Conservation (phyloP, 225 moss, liverwort and hornwort genomes). For the Straminergon stramineum region DNA sequence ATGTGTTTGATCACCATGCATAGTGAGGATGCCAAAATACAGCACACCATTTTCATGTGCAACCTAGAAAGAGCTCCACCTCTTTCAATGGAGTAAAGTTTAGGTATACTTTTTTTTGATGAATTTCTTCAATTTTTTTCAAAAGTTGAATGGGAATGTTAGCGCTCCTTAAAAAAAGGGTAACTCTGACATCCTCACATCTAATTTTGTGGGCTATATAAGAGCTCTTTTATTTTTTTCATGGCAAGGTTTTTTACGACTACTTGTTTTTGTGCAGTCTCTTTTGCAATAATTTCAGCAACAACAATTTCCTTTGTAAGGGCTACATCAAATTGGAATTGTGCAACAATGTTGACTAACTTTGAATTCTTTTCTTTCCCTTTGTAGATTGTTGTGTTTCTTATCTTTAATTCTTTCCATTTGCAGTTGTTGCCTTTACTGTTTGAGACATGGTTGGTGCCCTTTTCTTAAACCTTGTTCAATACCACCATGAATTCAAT, state of each 20-base stretch:
- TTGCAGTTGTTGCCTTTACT: background rate
- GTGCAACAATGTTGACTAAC: accelerated
- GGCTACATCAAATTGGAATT: background rate
- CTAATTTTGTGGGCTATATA: accelerated
- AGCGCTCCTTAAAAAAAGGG: accelerated
- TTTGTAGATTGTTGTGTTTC: background rate
- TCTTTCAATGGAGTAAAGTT: background rate
- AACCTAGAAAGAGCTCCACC: accelerated
- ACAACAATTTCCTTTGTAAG: background rate
- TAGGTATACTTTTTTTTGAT: background rate
- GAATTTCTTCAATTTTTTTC: background rate
- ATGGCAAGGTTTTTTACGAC: too few relatives aligned
- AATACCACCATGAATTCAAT: background rate
- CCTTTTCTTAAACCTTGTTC: background rate
- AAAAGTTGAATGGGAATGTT: accelerated
- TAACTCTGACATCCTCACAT: background rate
- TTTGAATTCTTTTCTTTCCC: background rate
- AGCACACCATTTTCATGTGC: background rate
- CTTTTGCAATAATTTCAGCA: background rate
- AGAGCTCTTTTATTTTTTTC: accelerated
- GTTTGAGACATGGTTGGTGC: accelerated
- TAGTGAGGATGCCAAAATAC: accelerated
- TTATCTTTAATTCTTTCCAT: too few relatives aligned
- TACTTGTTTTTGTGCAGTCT: accelerated
- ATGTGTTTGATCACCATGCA: background rate